Percentiles rank a stretch among this genome's conserved stretches.
Conservation (phyloP, 2,329 filamentous ascomycete species). For the Colletotrichum eleusines region DNA sequence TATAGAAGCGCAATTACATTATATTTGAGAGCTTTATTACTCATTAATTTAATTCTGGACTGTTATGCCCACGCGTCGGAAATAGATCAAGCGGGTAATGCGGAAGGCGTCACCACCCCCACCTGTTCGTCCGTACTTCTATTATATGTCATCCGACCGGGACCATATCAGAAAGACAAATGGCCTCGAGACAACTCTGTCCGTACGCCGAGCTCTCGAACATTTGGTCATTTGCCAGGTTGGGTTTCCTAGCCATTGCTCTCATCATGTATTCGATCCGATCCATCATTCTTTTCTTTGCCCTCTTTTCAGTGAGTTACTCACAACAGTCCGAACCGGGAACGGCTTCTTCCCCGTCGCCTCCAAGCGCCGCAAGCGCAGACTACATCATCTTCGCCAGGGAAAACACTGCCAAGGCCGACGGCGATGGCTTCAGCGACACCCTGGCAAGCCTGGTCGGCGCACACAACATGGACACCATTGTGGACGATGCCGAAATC, state of each 20-base stretch:
- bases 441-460: conserved; percentile 19
- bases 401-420: conserved; percentile 3
- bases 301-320: neutral
- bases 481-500: neutral
- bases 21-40: no score
- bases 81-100: no score
- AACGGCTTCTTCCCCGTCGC: neutral
- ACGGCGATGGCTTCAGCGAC: conserved; percentile 17
- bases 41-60: no score
- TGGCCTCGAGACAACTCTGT: neutral
- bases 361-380: neutral
- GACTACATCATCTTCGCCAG: conserved; percentile 27
- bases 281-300: neutral
- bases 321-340: neutral
- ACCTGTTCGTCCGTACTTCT: no score
- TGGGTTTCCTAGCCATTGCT: neutral
- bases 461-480: neutral
- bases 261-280: neutral
- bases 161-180: neutral
- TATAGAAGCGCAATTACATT: no score
- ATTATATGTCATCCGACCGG: neutral
- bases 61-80: no score
- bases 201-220: neutral
- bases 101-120: no score
- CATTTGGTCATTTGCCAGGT: neutral